Percentiles rank a stretch among this genome's conserved stretches.
Conservation (phyloP, 805 yeast species). For the Nakazawaea peltata region DNA sequence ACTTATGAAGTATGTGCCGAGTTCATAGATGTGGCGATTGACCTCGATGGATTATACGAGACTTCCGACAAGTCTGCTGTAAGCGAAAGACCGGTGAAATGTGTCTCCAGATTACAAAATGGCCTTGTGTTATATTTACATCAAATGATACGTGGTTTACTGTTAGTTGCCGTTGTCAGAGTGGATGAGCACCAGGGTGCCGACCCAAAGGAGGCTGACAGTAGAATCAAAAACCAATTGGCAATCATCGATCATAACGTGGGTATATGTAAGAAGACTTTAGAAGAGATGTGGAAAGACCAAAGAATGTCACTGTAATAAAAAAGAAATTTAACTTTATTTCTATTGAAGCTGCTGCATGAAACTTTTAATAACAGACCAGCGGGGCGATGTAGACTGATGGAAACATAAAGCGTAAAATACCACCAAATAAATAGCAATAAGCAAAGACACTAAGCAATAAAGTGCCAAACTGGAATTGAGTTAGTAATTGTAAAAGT, state of each 20-base stretch:
- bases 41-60: conserved; percentile 67
- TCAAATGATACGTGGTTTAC: conserved; percentile 90
- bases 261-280: conserved; percentile 65
- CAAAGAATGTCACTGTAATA: conserved; percentile 20
- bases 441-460: neutral
- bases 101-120: conserved; percentile 70
- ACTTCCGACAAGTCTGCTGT: conserved; percentile 1
- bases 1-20: conserved; percentile 97
- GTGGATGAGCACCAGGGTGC: conserved; percentile 43
- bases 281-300: conserved; percentile 63
- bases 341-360: too few relatives aligned
- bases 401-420: conserved; percentile 8
- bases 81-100: conserved; percentile 26
- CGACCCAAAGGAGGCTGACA: conserved; percentile 16
- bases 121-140: conserved; percentile 80
- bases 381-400: conserved; percentile 8
- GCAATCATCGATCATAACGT: conserved; percentile 87
- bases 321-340: too few relatives aligned
- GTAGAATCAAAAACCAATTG: conserved; percentile 32
- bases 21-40: conserved; percentile 90
- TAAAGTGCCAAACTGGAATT: conserved; percentile 1
- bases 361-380: conserved; percentile 4
- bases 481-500: neutral
- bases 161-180: conserved; percentile 80
- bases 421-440: conserved; percentile 1